Percentiles rank a stretch among this genome's conserved stretches.
phyloP scores from a whole-genome alignment of 148 eudicot species.

The Chenopodium berlandieri region DNA sequence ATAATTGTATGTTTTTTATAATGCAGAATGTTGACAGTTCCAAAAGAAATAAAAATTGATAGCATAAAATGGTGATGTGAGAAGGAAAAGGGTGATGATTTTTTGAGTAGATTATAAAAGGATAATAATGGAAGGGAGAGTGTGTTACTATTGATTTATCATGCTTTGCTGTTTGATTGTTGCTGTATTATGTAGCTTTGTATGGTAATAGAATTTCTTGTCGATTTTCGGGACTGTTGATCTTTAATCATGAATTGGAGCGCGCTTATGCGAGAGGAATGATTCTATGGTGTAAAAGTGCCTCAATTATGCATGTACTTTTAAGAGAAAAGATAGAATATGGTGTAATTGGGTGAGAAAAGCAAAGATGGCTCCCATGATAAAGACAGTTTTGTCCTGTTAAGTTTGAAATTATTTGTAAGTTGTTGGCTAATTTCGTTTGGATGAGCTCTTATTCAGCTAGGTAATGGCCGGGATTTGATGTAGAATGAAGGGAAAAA shows the following conservation, averaged over 20 bases:
- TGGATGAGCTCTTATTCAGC: not conserved
- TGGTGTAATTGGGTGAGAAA: not conserved
- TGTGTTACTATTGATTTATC: not conserved
- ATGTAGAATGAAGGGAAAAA: not conserved
- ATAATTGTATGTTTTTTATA: not conserved
- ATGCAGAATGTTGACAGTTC: not conserved
- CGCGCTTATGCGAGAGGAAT: not conserved
- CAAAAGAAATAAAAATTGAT: not conserved
- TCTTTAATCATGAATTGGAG: not conserved
- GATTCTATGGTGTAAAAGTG: not conserved
- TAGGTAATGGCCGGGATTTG: not conserved
- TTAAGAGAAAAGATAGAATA: not conserved
- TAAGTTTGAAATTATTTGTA: not conserved
- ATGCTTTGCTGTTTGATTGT: not conserved
- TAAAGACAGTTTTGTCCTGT: not conserved
- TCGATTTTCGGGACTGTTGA: not conserved
- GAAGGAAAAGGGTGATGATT: conserved; percentile 10
- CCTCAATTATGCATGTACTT: not conserved
- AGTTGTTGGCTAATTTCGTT: not conserved
- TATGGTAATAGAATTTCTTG: not conserved
- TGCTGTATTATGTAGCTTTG: not conserved
- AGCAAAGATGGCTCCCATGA: not conserved
- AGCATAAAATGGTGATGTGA: not conserved
- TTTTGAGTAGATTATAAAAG: not conserved
- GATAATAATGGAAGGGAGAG: too few species aligned